Evolutionary conservation across 2,329 filamentous ascomycete genomes (phyloP), one percentile per base, ranked within the genome.

Genomic region (Fusarium sp.): DNA sequence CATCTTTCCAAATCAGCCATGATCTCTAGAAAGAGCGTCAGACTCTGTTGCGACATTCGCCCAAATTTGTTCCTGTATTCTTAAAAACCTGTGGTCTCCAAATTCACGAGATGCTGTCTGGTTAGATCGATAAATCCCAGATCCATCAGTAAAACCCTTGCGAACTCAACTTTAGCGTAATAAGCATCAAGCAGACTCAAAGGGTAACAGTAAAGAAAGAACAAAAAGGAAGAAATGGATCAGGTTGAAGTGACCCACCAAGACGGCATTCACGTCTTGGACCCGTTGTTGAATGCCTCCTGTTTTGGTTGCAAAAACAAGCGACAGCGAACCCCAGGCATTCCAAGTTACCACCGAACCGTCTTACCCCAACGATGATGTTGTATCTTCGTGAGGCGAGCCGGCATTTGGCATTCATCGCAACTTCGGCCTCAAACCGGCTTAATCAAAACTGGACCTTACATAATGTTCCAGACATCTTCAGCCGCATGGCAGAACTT

Each of bases 401-500:
- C 66, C 64, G 69, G 70, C 58, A 41, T 59, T 63, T 66, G 57
- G 63, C 65, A 57, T 65, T 54, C 61, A 61, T 67, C 63, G 56
- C 53, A 50, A 56, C 63, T 56, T 55, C 48, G 52, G 49, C 58
- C 59, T 39, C 57, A 23, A 21, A 49, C 58, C 51, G 57, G 54
- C 49, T 53, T 47, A 35, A 45, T 51, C 41, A 27, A 27, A 15
- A 21, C 49, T 35, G 27, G 36, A 41, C 45, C 38, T 83, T 88
- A 99, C 71, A 97, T 85, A 69, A 99, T 91, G 73, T 92, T 88
- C 95, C 95, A 99, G 32, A 90, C 89, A 76, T 99, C 95, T 79
- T 99, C 95, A 38, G 93, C 94, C 36, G 94, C 95, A 78, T 99
- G 95, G 78, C 95, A 98, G 82, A 99, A 98, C 78, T 98, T 99